Evolutionary conservation across 139 green algal species (phyloP).

Genomic region (Chlamydomonas eustigma): DNA sequence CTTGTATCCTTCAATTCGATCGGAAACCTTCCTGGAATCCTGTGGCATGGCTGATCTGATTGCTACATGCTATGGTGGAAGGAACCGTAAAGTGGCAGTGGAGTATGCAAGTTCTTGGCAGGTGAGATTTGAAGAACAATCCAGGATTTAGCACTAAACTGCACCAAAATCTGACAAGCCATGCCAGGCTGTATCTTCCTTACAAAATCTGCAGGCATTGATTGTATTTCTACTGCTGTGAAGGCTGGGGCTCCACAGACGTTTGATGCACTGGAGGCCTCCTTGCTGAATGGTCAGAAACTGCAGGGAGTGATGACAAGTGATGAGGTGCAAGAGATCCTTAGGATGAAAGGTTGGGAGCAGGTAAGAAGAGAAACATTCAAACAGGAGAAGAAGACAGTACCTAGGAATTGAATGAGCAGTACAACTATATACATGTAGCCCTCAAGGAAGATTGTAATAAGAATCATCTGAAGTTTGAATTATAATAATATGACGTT

Average conservation of each 20-base stretch:
- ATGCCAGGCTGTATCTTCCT: too few relatives aligned
- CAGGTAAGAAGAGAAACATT: too few relatives aligned
- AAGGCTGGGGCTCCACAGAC: constrained; percentile 23
- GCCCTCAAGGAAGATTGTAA: too few relatives aligned
- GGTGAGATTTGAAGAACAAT: too few relatives aligned
- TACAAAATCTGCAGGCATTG: too few relatives aligned
- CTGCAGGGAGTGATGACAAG: constrained; percentile 74
- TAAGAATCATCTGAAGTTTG: too few relatives aligned
- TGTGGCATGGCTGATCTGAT: constrained; percentile 72
- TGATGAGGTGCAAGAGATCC: constrained; percentile 69
- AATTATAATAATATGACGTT: too few relatives aligned
- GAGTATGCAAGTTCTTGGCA: constrained; percentile 34
- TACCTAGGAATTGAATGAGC: too few relatives aligned
- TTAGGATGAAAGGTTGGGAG: constrained; percentile 51
- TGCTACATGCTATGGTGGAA: constrained; percentile 69
- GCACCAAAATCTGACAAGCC: too few relatives aligned
- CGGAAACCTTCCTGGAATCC: constrained; percentile 72
- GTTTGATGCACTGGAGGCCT: constrained; percentile 56
- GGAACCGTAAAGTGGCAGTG: constrained; percentile 64
- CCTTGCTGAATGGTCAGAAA: constrained; percentile 74
- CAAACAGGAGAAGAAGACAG: too few relatives aligned
- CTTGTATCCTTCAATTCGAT: constrained; percentile 49
- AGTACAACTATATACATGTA: too few relatives aligned
- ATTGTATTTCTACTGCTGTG: neutral
- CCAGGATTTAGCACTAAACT: too few relatives aligned